phyloP scores from a whole-genome alignment of 1,284 basidiomycete species.

The Sanghuangporus sanghuang region DNA sequence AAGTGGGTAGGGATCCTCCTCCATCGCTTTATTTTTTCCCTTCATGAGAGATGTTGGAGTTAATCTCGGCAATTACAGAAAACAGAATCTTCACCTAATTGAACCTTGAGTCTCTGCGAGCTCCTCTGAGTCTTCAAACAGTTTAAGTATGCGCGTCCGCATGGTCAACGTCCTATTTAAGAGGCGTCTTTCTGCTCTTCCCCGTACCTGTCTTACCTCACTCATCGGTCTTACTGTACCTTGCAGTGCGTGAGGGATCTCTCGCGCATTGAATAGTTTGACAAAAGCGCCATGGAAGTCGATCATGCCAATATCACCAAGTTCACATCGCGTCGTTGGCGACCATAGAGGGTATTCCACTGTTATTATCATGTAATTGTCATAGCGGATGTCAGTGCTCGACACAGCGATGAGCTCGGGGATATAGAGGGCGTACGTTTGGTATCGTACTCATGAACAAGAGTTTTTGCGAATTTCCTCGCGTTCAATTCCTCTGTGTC shows the following conservation, averaged over 20 bases:
- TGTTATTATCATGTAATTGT: neutral
- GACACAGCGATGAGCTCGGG: too few relatives aligned
- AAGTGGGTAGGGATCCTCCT: too few relatives aligned
- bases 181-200: neutral
- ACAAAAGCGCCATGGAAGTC: neutral
- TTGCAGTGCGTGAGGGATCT: neutral
- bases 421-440: too few relatives aligned
- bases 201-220: neutral
- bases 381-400: neutral
- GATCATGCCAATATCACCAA: neutral
- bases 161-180: too few relatives aligned
- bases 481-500: neutral
- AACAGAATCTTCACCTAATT: too few relatives aligned
- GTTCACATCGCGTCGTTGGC: neutral
- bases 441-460: too few relatives aligned
- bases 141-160: too few relatives aligned
- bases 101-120: too few relatives aligned
- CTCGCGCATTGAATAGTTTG: neutral
- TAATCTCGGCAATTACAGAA: neutral
- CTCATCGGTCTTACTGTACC: neutral
- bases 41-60: neutral
- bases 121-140: neutral
- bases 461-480: too few relatives aligned
- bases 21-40: too few relatives aligned
- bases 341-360: neutral